Conservation (phyloP, 2,329 filamentous ascomycete species). For the Tympanopsis confertula region DNA sequence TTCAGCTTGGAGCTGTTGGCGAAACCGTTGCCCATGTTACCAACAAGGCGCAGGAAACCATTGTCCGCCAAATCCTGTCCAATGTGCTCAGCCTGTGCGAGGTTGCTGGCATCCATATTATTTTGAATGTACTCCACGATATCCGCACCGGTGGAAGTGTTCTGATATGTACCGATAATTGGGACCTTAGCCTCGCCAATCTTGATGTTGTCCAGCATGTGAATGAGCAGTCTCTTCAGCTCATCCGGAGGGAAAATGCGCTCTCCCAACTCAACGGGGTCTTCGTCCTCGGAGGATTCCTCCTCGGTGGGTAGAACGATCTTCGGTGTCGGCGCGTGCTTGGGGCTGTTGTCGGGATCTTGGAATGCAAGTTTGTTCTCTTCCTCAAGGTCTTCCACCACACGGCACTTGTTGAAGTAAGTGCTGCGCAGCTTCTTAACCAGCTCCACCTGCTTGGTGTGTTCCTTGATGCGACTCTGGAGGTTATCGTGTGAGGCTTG, state of each 20-base stretch:
- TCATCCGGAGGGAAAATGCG: constrained; percentile 75
- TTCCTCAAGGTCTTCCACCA: constrained; percentile 92
- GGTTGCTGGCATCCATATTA: constrained; percentile 69
- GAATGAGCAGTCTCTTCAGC: constrained; percentile 76
- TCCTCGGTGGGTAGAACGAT: constrained; percentile 73
- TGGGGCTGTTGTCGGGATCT: constrained; percentile 63
- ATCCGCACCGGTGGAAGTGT: constrained; percentile 81
- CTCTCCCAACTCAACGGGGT: constrained; percentile 82
- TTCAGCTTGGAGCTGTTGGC: constrained; percentile 95
- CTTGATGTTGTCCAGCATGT: constrained; percentile 79
- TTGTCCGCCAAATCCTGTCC: constrained; percentile 82
- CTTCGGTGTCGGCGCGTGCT: constrained; percentile 53
- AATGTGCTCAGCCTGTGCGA: constrained; percentile 86
- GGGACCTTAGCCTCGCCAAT: constrained; percentile 88
- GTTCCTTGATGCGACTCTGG: constrained; percentile 78
- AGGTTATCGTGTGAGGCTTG: constrained; percentile 93
- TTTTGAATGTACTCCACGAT: constrained; percentile 93
- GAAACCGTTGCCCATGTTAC: constrained; percentile 89
- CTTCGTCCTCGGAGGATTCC: constrained; percentile 62
- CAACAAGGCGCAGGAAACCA: constrained; percentile 80
- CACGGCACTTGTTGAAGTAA: constrained; percentile 97
- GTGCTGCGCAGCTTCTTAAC: constrained; percentile 89
- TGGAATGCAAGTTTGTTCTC: constrained; percentile 98
- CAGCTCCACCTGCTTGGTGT: constrained; percentile 79
- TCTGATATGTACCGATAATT: constrained; percentile 87